phyloP scores from a whole-genome alignment of 164 flowering plant species.

The Platanus orientalis region DNA sequence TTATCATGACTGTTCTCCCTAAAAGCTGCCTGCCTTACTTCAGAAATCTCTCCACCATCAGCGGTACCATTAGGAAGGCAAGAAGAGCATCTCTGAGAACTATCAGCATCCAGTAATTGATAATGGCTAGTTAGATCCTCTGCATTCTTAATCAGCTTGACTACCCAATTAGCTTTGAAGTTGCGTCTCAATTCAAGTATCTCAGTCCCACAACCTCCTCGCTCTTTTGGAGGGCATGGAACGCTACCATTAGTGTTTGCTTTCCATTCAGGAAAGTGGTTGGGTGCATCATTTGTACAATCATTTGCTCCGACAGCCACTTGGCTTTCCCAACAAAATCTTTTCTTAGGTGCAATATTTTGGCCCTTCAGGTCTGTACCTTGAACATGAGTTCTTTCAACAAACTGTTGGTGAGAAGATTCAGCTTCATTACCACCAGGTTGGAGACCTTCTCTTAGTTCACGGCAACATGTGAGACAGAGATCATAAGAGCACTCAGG shows the following conservation, averaged over 20 bases:
- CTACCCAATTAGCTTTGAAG: constrained; percentile 45
- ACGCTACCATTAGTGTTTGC: constrained; percentile 44
- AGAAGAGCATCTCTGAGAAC: constrained; percentile 35
- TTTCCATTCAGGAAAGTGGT: constrained; percentile 40
- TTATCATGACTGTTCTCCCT: constrained; percentile 51
- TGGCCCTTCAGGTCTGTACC: constrained; percentile 13
- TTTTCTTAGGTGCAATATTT: constrained; percentile 4
- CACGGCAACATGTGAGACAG: too few relatives aligned
- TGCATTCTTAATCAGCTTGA: constrained; percentile 39
- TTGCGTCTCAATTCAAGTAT: constrained; percentile 46
- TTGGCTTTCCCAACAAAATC: constrained; percentile 26
- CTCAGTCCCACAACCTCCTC: constrained; percentile 68
- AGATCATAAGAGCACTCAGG: constrained; percentile 62
- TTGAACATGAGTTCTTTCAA: constrained; percentile 19
- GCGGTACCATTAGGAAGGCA: constrained; percentile 23
- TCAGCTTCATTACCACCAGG: too few relatives aligned
- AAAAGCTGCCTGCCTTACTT: constrained; percentile 52
- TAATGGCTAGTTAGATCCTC: constrained; percentile 34
- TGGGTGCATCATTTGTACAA: constrained; percentile 4
- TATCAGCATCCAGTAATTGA: constrained; percentile 24
- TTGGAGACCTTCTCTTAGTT: too few relatives aligned
- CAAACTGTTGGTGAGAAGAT: constrained; percentile 18
- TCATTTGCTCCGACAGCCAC: constrained; percentile 5
- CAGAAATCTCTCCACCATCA: constrained; percentile 13
- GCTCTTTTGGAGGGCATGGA: constrained; percentile 63